phyloP scores from a whole-genome alignment of 2,329 filamentous ascomycete species.

The Colletotrichum eleusines region DNA sequence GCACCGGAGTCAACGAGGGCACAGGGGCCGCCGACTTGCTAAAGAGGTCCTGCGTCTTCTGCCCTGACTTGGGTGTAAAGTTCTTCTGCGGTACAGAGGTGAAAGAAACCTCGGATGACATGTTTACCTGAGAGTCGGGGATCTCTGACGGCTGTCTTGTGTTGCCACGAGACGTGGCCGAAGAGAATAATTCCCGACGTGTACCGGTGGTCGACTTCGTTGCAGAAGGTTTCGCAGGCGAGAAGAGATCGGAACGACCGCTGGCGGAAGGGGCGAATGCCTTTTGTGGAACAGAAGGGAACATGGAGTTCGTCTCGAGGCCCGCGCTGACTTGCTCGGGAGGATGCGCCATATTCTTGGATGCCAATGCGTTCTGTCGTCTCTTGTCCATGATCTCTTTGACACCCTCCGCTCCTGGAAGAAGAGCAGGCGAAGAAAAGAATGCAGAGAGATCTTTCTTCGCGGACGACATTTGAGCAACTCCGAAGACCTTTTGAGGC shows the following conservation, averaged over 20 bases:
- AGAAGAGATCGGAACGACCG: slow-evolving; percentile 52
- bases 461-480: slow-evolving; percentile 14
- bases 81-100: slow-evolving; percentile 61
- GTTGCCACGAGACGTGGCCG: neutral
- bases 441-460: slow-evolving; percentile 62
- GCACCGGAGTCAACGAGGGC: slow-evolving; percentile 52
- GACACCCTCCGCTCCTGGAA: slow-evolving; percentile 49
- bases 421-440: slow-evolving; percentile 66
- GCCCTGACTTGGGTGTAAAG: slow-evolving; percentile 59
- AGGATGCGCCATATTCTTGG: slow-evolving; percentile 29
- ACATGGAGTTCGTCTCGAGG: slow-evolving; percentile 55
- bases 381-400: slow-evolving; percentile 35
- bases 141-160: slow-evolving; percentile 32
- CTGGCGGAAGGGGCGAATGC: slow-evolving; percentile 50
- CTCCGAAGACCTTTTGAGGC: slow-evolving; percentile 24
- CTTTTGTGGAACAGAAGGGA: slow-evolving; percentile 52
- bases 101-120: slow-evolving; percentile 50
- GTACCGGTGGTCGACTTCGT: slow-evolving; percentile 12
- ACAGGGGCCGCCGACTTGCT: slow-evolving; percentile 48
- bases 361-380: slow-evolving; percentile 24
- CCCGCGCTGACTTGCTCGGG: slow-evolving; percentile 41
- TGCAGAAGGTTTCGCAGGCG: slow-evolving; percentile 47
- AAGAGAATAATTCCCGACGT: slow-evolving; percentile 29
- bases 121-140: slow-evolving; percentile 46
- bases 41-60: slow-evolving; percentile 55